Evolutionary conservation across 495 filamentous ascomycete genomes (phyloP).

Genomic region (Melanomma pulvis-pyrius): DNA sequence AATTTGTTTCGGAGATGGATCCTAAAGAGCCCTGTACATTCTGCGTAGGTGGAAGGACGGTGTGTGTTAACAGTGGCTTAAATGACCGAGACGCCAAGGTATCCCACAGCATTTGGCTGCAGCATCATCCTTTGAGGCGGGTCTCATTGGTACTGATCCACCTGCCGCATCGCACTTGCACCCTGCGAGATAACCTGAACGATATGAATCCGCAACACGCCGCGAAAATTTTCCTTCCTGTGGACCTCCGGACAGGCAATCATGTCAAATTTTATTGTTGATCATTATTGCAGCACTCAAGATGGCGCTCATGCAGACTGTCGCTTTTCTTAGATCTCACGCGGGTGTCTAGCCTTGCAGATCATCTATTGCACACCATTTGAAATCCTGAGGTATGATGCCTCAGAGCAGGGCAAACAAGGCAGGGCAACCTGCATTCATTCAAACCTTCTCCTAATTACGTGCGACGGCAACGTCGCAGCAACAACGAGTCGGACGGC

Average conservation of each 20-base stretch:
- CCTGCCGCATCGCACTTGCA: constrained; percentile 1
- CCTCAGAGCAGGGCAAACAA: neutral
- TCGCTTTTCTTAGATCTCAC: constrained; percentile 24
- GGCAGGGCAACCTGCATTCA: neutral
- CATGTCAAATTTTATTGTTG: neutral
- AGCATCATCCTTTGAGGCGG: constrained; percentile 17
- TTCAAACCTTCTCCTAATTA: neutral
- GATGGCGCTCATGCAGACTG: neutral
- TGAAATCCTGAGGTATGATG: neutral
- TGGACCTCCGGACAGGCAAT: neutral
- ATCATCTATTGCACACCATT: neutral
- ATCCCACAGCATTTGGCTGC: constrained; percentile 18
- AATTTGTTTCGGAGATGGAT: constrained; percentile 30
- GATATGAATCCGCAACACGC: constrained; percentile 20
- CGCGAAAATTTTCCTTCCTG: constrained; percentile 9
- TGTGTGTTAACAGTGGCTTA: constrained; percentile 5
- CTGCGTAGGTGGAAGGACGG: neutral
- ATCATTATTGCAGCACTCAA: neutral
- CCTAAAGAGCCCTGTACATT: constrained; percentile 23
- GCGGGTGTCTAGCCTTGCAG: neutral
- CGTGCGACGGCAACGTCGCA: constrained; percentile 7
- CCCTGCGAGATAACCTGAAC: neutral
- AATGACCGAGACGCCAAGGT: constrained; percentile 27
- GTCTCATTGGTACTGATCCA: constrained; percentile 19
- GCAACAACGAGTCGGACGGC: neutral